Percentiles rank a stretch among this genome's conserved stretches.
Evolutionary conservation across 345 rosid genomes (phyloP).

Genomic region (Dimocarpus longan): DNA sequence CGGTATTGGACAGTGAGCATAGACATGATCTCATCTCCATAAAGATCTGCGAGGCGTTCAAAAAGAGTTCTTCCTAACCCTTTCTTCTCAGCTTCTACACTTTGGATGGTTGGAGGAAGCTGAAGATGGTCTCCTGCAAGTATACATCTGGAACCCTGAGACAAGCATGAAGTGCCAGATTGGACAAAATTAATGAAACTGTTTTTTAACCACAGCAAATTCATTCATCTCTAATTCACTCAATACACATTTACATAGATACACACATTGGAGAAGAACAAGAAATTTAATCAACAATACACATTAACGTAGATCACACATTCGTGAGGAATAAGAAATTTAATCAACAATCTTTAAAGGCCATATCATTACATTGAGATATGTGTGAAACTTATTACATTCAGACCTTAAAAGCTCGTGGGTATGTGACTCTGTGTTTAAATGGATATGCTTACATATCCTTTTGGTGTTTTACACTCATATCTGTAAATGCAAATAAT

Average conservation of each 20-base stretch:
- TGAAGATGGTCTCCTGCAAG: conserved; percentile 98
- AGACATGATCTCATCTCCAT: conserved; percentile 76
- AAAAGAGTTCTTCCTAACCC: conserved; percentile 95
- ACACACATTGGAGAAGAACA: background rate
- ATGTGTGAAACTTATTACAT: background rate
- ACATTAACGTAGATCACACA: background rate
- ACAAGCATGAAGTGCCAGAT: conserved; percentile 12
- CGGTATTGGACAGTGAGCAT: conserved; percentile 98
- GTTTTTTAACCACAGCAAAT: background rate
- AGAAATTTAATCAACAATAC: background rate
- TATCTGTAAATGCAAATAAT: background rate
- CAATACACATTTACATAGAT: background rate
- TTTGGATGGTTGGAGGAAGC: conserved; percentile 94
- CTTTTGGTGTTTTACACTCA: background rate
- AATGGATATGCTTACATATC: background rate
- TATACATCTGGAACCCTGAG: conserved; percentile 86
- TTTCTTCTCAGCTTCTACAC: conserved; percentile 91
- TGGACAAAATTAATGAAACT: background rate
- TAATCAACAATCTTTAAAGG: background rate
- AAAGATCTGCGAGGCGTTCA: conserved; percentile 81
- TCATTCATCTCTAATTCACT: background rate
- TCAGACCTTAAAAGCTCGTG: background rate
- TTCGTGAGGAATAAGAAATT: background rate
- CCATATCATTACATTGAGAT: background rate
- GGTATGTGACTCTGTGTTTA: background rate